Conservation (phyloP, 352 stramenopile genomes). For the Globisporangium megalacanthum region DNA sequence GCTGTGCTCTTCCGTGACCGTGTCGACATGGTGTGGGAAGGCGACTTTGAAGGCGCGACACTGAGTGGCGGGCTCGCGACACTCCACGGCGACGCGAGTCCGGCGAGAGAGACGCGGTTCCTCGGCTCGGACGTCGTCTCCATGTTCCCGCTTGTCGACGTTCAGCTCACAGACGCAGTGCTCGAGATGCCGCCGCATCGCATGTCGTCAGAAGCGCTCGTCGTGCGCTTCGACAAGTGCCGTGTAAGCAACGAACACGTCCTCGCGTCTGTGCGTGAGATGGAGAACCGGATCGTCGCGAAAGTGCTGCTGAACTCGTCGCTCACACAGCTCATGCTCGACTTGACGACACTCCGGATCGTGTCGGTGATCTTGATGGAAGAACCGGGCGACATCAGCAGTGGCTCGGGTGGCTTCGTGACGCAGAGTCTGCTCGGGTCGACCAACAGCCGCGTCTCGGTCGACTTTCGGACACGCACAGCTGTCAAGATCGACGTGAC, state of each 20-base stretch:
- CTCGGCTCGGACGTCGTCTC: slow-evolving; percentile 69
- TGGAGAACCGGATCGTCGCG: slow-evolving; percentile 72
- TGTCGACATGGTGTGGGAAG: slow-evolving; percentile 63
- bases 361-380: slow-evolving; percentile 76
- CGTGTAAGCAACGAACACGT: slow-evolving; percentile 60
- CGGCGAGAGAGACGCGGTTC: slow-evolving; percentile 17
- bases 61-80: slow-evolving; percentile 13
- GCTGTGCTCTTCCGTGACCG: slow-evolving; percentile 56
- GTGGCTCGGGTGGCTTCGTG: slow-evolving; percentile 37
- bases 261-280: slow-evolving; percentile 46
- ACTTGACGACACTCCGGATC: slow-evolving; percentile 59
- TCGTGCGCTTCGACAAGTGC: slow-evolving; percentile 68
- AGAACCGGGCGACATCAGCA: slow-evolving; percentile 15
- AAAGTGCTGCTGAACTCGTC: slow-evolving; percentile 85
- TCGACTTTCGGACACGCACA: slow-evolving; percentile 55
- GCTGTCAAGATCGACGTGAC: slow-evolving; percentile 51
- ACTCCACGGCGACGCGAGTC: not conserved
- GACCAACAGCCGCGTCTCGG: slow-evolving; percentile 47
- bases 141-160: slow-evolving; percentile 72
- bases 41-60: slow-evolving; percentile 57
- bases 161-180: slow-evolving; percentile 61
- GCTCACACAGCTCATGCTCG: slow-evolving; percentile 61
- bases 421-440: slow-evolving; percentile 70
- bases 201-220: slow-evolving; percentile 66
- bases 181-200: slow-evolving; percentile 76